phyloP scores from a whole-genome alignment of 441 rosid genomes.

The Brassica hybrid region DNA sequence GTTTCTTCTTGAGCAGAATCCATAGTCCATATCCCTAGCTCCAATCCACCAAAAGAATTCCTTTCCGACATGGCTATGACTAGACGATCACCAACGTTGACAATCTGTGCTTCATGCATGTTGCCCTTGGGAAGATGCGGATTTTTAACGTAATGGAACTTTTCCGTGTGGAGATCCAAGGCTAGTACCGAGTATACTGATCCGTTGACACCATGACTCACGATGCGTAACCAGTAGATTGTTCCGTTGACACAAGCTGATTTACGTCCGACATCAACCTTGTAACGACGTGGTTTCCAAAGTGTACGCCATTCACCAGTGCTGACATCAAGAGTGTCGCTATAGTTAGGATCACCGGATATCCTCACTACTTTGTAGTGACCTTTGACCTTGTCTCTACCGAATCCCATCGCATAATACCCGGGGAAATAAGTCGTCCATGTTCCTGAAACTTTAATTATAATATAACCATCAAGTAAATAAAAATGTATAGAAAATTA shows the following conservation, averaged over 20 bases:
- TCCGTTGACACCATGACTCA: not conserved
- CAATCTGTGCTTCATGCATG: not conserved
- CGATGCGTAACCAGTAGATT: not conserved
- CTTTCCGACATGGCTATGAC: not conserved
- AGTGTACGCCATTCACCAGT: slow-evolving; percentile 23
- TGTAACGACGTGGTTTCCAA: not conserved
- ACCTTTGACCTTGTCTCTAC: slow-evolving; percentile 9
- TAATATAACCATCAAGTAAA: not conserved
- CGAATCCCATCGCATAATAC: slow-evolving; percentile 15
- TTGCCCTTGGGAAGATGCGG: not conserved
- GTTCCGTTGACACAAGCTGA: not conserved
- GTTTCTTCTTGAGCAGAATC: not conserved
- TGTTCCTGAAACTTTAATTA: not conserved
- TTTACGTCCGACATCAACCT: slow-evolving; percentile 7
- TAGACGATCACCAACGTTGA: not conserved
- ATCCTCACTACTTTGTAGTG: slow-evolving; percentile 22
- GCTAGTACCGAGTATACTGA: not conserved
- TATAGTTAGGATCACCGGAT: not conserved
- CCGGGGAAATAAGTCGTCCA: slow-evolving; percentile 12
- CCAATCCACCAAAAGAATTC: not conserved
- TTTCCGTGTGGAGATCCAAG: not conserved
- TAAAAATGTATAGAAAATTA: not conserved
- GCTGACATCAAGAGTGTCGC: slow-evolving; percentile 24
- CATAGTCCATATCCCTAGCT: not conserved
- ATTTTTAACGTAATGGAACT: not conserved